Evolutionary conservation across 768 basidiomycete species (phyloP), one percentile per base, ranked within the genome.

Genomic region (Leccinum uliginosum): DNA sequence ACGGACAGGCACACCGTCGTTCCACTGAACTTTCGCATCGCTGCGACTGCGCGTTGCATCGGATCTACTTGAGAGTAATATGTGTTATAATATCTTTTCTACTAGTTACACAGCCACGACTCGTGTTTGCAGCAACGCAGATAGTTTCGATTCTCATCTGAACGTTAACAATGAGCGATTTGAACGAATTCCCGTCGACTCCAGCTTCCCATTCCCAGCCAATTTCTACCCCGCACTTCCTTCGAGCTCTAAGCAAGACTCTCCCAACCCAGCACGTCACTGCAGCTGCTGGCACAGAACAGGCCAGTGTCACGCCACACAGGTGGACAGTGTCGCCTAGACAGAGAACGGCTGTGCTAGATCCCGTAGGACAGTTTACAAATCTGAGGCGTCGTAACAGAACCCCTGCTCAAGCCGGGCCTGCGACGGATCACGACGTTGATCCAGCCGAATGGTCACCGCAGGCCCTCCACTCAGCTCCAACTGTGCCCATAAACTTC

Each of bases 21-120:
- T 56, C 89, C 89, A 11, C 76, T 78, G 54, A 85, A 86, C 65
- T 87, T 91, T 68, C 81, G 89, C 3, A 87, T 91, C 60, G 89
- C 88, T 27, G 89, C 89, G 3, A 91, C 89, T 12, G 89, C 89
- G 40, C 81, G 89, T 44, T 78, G 71, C 56, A 91, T 91, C 62
- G 73, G 74, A 56, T 65, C 71, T 53, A 63, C 55, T 45, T 67
- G 53, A 72, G 46, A 19, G n/a, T 54, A 17, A 27, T 12, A 12
- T 30, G 30, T 12, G 12, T 30, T 30, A 30, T 30, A 4, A 30
- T 30, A 50, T 7, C 4, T 10, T 21, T 23, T 17, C 12, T 43
- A 43, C n/a, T 19, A 19, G 30, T 10, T 54, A n/a, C 61, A 66
- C 51, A 60, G 61, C 65, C 61, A 65, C 58, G 14, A 26, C 19